Base-by-base conservation (phyloP, 2,329 filamentous ascomycete genomes). In the Arthrobotrys sinensis region DNA sequence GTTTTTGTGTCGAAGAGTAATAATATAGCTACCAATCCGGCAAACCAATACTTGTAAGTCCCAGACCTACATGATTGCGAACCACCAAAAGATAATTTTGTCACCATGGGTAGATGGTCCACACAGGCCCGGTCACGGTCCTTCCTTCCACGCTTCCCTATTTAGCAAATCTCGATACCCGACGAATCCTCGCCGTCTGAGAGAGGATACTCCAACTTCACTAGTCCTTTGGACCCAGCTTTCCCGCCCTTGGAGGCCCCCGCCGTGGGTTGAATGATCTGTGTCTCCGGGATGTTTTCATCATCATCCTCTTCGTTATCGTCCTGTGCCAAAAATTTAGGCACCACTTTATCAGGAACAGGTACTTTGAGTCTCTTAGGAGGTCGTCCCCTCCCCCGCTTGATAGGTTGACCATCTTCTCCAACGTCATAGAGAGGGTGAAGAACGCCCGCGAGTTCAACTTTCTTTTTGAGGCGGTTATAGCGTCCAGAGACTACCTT, bases 341-440 rank as follows among this genome's bases (percentile, higher is more conserved):
- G 16, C n/a, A n/a, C 21, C 16, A 32, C 24, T 66, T 66, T 60
- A 19, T 16, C 28, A 8, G 16, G 14, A 10, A 50, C 14, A 1
- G 38, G 38, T 0, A 28, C 14, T 11, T 60, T 65, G 4, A 19
- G 14, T 36, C 60, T 65, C 14, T 77, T 77, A 0, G 73, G 73
- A 3, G 73, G 73, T 16, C 73, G 21, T 16, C 73, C 73, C 16
- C 73, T 57, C 3, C 73, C 66, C 16, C 66, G 40, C 40, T 77
- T 77, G 45, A 77, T 70, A 19, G 66, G 73, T 36, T 77, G 38
- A 1, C 73, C 73, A 11, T 77, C 60, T 21, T 63, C 57, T 5
- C 62, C 73, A 28, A 77, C 50, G n/a, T 77, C 60, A n/a, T 71
- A 71, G 5, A 77, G 66, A 8, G 73, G 73, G 19, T 66, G 28